Percentiles rank a stretch among this genome's conserved stretches.
Conservation (phyloP, 2,329 filamentous ascomycete species). For the Nakataea oryzae region DNA sequence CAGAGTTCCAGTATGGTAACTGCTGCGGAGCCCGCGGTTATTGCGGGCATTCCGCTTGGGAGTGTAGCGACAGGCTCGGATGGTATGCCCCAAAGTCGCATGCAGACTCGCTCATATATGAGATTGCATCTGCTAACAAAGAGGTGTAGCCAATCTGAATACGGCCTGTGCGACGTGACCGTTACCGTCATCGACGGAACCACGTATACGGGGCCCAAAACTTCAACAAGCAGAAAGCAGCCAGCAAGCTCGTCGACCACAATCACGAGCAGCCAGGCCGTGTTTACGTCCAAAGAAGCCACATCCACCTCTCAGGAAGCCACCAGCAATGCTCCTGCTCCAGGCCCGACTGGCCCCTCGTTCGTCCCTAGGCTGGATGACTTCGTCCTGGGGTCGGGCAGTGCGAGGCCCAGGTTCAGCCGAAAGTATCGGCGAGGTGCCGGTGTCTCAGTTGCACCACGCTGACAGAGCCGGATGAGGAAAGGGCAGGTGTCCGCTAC, state of each 20-base stretch:
- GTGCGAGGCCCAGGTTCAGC: too few relatives aligned
- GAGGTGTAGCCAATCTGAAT: background rate
- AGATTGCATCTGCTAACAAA: background rate
- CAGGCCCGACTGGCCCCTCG: too few relatives aligned
- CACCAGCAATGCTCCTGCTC: too few relatives aligned
- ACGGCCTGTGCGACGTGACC: background rate
- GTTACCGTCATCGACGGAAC: background rate
- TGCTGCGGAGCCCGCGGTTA: background rate
- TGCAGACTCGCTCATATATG: background rate
- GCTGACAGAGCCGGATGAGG: too few relatives aligned
- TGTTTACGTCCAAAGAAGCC: too few relatives aligned
- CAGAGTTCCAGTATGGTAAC: background rate
- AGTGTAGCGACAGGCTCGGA: background rate
- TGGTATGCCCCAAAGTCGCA: background rate
- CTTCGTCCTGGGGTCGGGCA: too few relatives aligned
- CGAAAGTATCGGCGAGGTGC: too few relatives aligned
- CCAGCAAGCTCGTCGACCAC: background rate
- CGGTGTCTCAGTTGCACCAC: too few relatives aligned
- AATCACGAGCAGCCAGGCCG: background rate
- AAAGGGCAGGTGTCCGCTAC: too few relatives aligned
- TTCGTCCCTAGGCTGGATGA: too few relatives aligned
- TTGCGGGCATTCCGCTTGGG: background rate
- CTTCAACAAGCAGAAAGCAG: background rate
- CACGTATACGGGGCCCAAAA: background rate
- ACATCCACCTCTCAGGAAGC: too few relatives aligned